Base-by-base conservation (phyloP, 179 eudicot species). In the Beta corolliflora region DNA sequence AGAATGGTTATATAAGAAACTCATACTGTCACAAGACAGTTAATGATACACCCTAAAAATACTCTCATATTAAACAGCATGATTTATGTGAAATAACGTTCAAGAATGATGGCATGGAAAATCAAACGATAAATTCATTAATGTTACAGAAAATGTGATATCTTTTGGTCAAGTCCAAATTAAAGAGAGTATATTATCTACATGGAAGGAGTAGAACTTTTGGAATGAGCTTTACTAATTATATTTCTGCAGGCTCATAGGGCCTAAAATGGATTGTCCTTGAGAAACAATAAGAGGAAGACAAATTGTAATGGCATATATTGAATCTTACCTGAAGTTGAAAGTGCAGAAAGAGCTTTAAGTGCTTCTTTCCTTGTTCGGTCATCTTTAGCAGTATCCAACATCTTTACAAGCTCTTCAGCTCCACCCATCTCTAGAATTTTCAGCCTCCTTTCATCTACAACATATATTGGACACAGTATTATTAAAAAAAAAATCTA, bases 341-440 rank as follows among this genome's bases (percentile, higher is more conserved):
- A 89, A 66, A 96, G 89, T 72, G 99, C 96, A 71, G 82, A 88
- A 80, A 96, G 92, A 79, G 99, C 98, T 83, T 87, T 94, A 75
- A 96, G 87, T 69, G 99, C 96, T 88, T 85, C 92, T 86, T 90
- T 93, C 36, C 97, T 87, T 8, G 99, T 96, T 14, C 71, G 73
- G 83, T 94, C 97, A 83, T 96, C 99, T 80, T 90, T 91, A 75
- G 98, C 98, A 78, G 87, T 75, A 59, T 80, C 87, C 71, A 96
- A 84, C 98, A 96, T 94, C 64, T 87, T 92, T 78, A 96, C 87
- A 83, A 96, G 98, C 84, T 91, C 88, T 84, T 85, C 85, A 54
- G 89, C 97, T 73, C 97, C 99, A 50, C 99, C 98, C 85, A 96
- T 66, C 86, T 92, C 98, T 73, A 96, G 85, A 82, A 96, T 92